These are phyloP conservation scores for Holtermannia corniformis DNA, from an alignment of 768 basidiomycete genomes.

Conservation along the genomic window DNA sequence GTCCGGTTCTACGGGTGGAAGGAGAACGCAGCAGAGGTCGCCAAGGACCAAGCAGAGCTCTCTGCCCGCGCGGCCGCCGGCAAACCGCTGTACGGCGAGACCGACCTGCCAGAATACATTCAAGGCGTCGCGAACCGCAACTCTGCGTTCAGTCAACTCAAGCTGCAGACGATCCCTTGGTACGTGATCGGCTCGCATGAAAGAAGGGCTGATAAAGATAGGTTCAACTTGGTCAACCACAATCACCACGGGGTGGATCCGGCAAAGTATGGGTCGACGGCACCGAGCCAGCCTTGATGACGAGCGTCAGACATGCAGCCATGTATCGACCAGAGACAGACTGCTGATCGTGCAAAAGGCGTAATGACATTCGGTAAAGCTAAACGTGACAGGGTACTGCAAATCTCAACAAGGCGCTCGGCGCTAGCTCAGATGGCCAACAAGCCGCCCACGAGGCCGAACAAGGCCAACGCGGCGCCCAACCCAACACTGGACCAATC, in stretches of 20 bases:
- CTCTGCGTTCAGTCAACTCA: conserved; percentile 85
- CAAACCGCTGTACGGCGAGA: conserved; percentile 76
- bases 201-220: conserved; percentile 31
- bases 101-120: conserved; percentile 71
- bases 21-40: conserved; percentile 55
- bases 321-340: too few relatives aligned
- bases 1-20: conserved; percentile 37
- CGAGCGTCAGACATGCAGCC: too few relatives aligned
- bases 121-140: conserved; percentile 79
- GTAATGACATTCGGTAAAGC: too few relatives aligned
- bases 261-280: conserved; percentile 53
- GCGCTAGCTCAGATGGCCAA: too few relatives aligned
- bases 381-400: too few relatives aligned
- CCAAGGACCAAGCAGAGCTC: conserved; percentile 67
- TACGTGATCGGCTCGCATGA: conserved; percentile 41
- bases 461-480: too few relatives aligned
- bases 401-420: too few relatives aligned
- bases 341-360: too few relatives aligned
- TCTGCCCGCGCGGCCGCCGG: conserved; percentile 64
- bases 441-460: too few relatives aligned
- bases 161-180: conserved; percentile 76
- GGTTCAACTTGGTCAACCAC: conserved; percentile 94
- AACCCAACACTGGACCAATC: too few relatives aligned
- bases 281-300: conserved; percentile 20
- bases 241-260: conserved; percentile 74